These are phyloP conservation scores for Castanea sativa DNA, from an alignment of 306 rosid genomes.

Conservation along the genomic window DNA sequence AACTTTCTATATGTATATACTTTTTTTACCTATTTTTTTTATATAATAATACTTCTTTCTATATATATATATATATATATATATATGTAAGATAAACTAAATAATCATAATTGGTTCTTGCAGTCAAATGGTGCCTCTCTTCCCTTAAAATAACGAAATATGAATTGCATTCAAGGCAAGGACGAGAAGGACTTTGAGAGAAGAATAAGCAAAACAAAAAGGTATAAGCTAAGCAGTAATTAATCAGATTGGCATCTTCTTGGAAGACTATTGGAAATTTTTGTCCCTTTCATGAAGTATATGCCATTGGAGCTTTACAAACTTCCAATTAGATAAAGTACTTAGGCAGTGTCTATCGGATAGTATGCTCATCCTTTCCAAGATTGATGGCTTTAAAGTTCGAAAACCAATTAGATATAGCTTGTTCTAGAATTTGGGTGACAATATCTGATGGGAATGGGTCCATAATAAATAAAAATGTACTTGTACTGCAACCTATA, in stretches of 20 bases:
- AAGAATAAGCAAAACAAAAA: not conserved
- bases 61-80: too few relatives aligned
- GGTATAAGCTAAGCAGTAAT: too few relatives aligned
- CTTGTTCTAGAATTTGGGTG: not conserved
- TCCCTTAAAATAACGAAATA: not conserved
- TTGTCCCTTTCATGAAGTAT: not conserved
- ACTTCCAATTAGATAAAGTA: not conserved
- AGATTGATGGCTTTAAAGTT: not conserved
- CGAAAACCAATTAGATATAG: not conserved
- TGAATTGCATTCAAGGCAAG: not conserved
- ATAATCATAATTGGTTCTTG: not conserved
- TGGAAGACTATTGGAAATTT: not conserved
- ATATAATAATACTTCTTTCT: too few relatives aligned
- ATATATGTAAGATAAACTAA: too few relatives aligned
- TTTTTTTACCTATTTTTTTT: too few relatives aligned
- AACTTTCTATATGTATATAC: too few relatives aligned
- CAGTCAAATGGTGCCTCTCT: not conserved
- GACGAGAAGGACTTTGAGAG: not conserved
- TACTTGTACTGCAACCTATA: not conserved
- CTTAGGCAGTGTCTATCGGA: not conserved
- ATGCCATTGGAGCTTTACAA: constrained; percentile 2
- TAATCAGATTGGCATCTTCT: not conserved
- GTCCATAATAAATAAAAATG: not conserved
- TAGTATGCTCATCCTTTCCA: not conserved
- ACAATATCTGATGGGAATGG: not conserved